Base-by-base conservation (phyloP, 192 early-diverging fungal species). In the Linnemannia schmuckeri region DNA sequence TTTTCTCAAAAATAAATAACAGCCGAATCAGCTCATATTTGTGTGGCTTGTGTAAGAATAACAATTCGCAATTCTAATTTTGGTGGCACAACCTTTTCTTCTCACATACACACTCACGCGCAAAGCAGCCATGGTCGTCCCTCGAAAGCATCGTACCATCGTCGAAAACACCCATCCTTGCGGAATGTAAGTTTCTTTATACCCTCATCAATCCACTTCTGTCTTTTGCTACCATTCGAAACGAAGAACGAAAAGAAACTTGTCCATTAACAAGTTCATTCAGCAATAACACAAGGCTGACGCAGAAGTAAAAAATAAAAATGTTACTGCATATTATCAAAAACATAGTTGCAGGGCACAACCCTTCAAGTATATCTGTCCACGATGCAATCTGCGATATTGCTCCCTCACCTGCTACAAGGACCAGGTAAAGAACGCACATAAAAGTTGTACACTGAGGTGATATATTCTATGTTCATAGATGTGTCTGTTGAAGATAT, bases 401-500 rank as follows among this genome's bases (percentile, higher is more conserved):
- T 95, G 94, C 72, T 93, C 91, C 8, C 57, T 95, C 33, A 46
- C 77, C 6, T 95, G 94, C 75, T 95, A 94, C 74, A 93, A 94
- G 76, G 83, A 92, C 66, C 76, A 92, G 75, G 91, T 93, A 75
- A 17, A n/a, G 22, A 61, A 52, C 17, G 4, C 18, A 52, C 44
- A 46, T 46, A 46, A 24, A 17, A 24, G 7, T 55, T 55, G 22
- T 24, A 7, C 54, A 20, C 2, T 0, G 22, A 24, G 20, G 54
- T 20, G 20, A 49, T 17, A 20, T 20, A 18, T 37, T 37, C 37
- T 37, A 37, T 37, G 1, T 37, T 37, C 18, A 13, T 54, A 20
- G 15, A 20, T 20, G 18, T 15, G 18, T 57, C 0, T 57, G 22
- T 57, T 20, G 4, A 57, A 22, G 24, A 24, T 66, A 66, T 66